A percentile compares a stretch with the other conserved stretches of the same genome.
Evolutionary conservation across 2,329 filamentous ascomycete species (phyloP).

Genomic region (Venturia oleaginea): DNA sequence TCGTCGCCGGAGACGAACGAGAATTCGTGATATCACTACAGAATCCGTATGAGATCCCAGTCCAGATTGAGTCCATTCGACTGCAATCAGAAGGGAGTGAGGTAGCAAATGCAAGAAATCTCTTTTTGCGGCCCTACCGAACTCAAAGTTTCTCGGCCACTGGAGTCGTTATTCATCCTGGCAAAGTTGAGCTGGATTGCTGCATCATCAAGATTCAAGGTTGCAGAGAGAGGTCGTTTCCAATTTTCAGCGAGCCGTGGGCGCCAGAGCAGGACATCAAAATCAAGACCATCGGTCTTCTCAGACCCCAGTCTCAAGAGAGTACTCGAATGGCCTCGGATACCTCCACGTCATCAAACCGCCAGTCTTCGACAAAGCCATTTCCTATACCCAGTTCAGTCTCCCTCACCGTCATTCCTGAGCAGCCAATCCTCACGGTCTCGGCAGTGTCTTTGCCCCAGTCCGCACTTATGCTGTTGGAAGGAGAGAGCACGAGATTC

Average conservation of each 20-base stretch:
- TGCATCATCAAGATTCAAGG: constrained; percentile 72
- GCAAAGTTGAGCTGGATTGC: constrained; percentile 64
- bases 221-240: constrained; percentile 74
- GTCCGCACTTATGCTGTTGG: constrained; percentile 81
- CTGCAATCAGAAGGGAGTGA: constrained; percentile 65
- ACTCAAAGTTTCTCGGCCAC: constrained; percentile 68
- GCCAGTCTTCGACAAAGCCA: constrained; percentile 26
- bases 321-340: constrained; percentile 16
- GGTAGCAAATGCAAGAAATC: constrained; percentile 58
- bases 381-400: constrained; percentile 33
- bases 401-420: constrained; percentile 64
- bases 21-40: constrained; percentile 78
- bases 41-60: constrained; percentile 87
- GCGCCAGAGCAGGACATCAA: constrained; percentile 60
- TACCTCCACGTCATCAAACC: constrained; percentile 24
- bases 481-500: constrained; percentile 75
- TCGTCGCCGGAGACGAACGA: constrained; percentile 71
- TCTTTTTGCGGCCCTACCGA: constrained; percentile 69
- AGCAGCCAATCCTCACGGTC: constrained; percentile 68
- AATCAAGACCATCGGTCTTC: constrained; percentile 65
- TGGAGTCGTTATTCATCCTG: constrained; percentile 58
- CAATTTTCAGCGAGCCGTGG: constrained; percentile 73
- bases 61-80: constrained; percentile 75
- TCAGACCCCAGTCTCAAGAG: constrained; percentile 15
- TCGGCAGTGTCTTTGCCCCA: constrained; percentile 72